These are phyloP conservation scores for Lipomyces chichibuensis DNA, from an alignment of 805 yeast species.

Conservation along the genomic window DNA sequence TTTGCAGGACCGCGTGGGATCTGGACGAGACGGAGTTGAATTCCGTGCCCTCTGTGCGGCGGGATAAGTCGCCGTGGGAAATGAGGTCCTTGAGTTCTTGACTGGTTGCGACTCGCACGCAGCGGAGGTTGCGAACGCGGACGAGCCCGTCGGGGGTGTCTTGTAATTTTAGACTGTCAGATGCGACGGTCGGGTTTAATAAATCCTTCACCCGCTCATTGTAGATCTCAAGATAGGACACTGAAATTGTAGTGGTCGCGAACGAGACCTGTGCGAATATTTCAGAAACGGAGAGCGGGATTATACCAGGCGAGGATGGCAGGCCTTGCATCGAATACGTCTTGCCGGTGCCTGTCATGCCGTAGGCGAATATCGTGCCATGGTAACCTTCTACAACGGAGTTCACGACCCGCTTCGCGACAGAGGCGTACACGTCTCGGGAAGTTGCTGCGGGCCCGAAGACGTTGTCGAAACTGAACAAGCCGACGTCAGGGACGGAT, in stretches of 20 bases:
- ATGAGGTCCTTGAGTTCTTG: constrained; percentile 65
- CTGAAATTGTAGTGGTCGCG: constrained; percentile 49
- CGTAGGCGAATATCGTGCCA: constrained; percentile 87
- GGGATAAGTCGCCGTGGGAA: constrained; percentile 66
- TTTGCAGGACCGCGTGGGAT: constrained; percentile 85
- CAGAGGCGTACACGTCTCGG: constrained; percentile 58
- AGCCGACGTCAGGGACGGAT: constrained; percentile 58
- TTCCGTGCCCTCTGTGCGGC: constrained; percentile 88
- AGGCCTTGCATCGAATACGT: constrained; percentile 85
- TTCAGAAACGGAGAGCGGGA: constrained; percentile 65
- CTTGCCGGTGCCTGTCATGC: constrained; percentile 93
- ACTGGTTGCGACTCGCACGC: constrained; percentile 58
- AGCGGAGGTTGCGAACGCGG: constrained; percentile 71
- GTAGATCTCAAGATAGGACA: constrained; percentile 83
- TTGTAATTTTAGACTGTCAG: constrained; percentile 69
- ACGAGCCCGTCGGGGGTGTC: constrained; percentile 76
- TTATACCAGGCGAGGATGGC: constrained; percentile 65
- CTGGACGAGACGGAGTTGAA: constrained; percentile 85
- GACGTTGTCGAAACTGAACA: constrained; percentile 77
- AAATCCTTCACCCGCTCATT: constrained; percentile 85
- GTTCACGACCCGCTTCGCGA: constrained; percentile 57
- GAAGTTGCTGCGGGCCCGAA: constrained; percentile 52
- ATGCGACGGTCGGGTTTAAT: constrained; percentile 49
- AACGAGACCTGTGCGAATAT: constrained; percentile 55
- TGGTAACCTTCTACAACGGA: constrained; percentile 67